These are phyloP conservation scores for Amphicarpaea edgeworthii DNA, from an alignment of 306 rosid species.

Conservation along the genomic window DNA sequence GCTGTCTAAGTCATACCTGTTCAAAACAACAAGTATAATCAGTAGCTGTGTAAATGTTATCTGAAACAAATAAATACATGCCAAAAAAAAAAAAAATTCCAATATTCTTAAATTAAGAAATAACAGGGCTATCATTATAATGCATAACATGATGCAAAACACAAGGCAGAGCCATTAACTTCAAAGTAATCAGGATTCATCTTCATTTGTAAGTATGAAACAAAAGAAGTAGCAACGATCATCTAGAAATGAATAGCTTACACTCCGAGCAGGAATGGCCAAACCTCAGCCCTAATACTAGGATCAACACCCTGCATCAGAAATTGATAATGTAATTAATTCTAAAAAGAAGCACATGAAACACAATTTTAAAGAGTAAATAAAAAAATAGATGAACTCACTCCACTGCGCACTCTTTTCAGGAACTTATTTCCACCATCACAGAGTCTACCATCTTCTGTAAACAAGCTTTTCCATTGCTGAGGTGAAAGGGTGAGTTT, in stretches of 20 bases:
- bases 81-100: conserved; percentile 10
- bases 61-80: conserved; percentile 13
- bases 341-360: conserved; percentile 33
- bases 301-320: conserved; percentile 92
- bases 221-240: conserved; percentile 23
- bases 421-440: conserved; percentile 89
- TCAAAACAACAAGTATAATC: conserved; percentile 42
- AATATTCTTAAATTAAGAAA: conserved; percentile 14
- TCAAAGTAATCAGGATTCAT: conserved; percentile 22
- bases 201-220: conserved; percentile 25
- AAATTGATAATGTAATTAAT: conserved; percentile 41
- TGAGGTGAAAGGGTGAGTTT: conserved; percentile 80
- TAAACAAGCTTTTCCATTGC: conserved; percentile 79
- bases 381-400: conserved; percentile 57
- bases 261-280: conserved; percentile 99
- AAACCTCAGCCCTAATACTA: conserved; percentile 87
- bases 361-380: conserved; percentile 11
- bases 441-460: conserved; percentile 79
- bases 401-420: conserved; percentile 98
- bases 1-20: conserved; percentile 89
- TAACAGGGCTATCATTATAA: conserved; percentile 13
- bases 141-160: conserved; percentile 29
- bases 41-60: conserved; percentile 40
- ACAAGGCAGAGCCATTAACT: conserved; percentile 17
- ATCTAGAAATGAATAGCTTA: conserved; percentile 58